Evolutionary conservation across 192 early-diverging fungal genomes (phyloP).

Genomic region (Coemansia sp.): DNA sequence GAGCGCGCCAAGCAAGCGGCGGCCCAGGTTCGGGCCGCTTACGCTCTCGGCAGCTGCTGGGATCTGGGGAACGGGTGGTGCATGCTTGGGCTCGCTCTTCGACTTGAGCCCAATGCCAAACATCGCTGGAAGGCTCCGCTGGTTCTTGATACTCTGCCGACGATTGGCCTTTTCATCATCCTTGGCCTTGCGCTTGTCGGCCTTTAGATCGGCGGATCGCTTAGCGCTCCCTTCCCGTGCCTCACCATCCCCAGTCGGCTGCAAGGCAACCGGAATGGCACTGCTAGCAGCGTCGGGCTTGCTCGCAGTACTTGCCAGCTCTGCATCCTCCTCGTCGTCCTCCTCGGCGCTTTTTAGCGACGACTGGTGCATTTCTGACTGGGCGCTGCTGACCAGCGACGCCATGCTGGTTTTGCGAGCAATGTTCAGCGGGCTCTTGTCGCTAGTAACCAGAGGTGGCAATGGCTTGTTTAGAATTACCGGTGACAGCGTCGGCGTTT

Average conservation of each 20-base stretch:
- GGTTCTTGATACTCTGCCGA: conserved; percentile 55
- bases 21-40: conserved; percentile 27
- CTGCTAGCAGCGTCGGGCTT: neutral
- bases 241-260: neutral
- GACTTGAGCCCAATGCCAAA: conserved; percentile 48
- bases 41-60: conserved; percentile 9
- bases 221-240: neutral
- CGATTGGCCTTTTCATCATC: conserved; percentile 36
- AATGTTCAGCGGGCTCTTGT: conserved; percentile 5
- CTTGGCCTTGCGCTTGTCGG: conserved; percentile 24
- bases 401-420: conserved; percentile 14
- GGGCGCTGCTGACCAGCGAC: neutral
- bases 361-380: neutral
- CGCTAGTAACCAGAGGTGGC: conserved; percentile 12
- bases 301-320: neutral
- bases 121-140: conserved; percentile 55
- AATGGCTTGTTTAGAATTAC: conserved; percentile 42
- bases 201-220: conserved; percentile 3
- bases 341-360: neutral
- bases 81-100: conserved; percentile 23
- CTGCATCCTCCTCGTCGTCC: neutral
- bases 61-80: conserved; percentile 46
- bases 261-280: neutral
- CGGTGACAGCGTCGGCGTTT: conserved; percentile 2
- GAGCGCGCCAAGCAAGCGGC: conserved; percentile 43